Evolutionary conservation across 1,284 basidiomycete genomes (phyloP).

Genomic region (Sanghuangporus baumii): DNA sequence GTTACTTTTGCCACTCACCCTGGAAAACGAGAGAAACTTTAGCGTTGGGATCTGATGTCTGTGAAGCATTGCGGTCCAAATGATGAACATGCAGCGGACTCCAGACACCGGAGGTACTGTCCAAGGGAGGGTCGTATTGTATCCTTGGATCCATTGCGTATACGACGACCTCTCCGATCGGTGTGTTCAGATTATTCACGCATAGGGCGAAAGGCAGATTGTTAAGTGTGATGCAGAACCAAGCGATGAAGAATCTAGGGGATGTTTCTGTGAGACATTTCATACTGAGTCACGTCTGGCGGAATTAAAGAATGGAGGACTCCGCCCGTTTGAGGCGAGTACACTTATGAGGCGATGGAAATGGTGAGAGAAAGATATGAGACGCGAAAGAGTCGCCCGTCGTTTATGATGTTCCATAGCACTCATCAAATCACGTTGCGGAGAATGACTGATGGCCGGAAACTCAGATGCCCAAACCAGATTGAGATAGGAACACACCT

Average conservation of each 20-base stretch:
- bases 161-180: background rate
- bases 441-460: background rate
- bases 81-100: too few species aligned
- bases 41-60: background rate
- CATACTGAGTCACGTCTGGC: background rate
- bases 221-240: background rate
- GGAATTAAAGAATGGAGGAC: background rate
- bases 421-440: background rate
- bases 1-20: background rate
- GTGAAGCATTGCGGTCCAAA: background rate
- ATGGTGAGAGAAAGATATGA: background rate
- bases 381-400: background rate
- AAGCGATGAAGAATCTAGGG: background rate
- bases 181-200: background rate
- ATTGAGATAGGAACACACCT: background rate
- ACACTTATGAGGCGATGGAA: background rate
- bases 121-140: background rate
- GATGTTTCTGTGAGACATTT: background rate
- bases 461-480: background rate
- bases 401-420: background rate
- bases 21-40: background rate
- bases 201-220: background rate
- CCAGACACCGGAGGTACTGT: background rate
- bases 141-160: background rate
- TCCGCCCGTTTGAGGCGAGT: background rate